Base-by-base conservation (phyloP, 139 green algal species). In the Trebouxia sp. region DNA sequence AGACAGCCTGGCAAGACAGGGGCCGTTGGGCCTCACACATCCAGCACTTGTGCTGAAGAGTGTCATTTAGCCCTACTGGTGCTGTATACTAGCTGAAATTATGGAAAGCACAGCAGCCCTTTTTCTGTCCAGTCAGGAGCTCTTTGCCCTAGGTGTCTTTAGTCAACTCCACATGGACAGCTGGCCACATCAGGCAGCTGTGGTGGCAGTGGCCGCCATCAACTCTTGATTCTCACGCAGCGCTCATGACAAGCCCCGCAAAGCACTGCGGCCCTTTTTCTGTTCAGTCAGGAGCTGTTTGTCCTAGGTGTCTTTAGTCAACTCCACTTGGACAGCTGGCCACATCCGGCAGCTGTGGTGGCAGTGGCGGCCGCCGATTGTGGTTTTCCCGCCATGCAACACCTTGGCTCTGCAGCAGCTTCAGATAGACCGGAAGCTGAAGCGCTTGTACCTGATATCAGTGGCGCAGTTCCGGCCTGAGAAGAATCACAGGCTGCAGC, bases 121-220 rank as follows among this genome's bases (percentile, higher is more conserved):
- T n/a, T n/a, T n/a, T n/a, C n/a, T n/a, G n/a, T n/a, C n/a, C n/a
- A n/a, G n/a, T n/a, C n/a, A n/a, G n/a, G n/a, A n/a, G n/a, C n/a
- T n/a, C n/a, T n/a, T n/a, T n/a, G n/a, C n/a, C n/a, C n/a, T n/a
- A 90, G 84, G 82, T 91, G 47, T 91, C 91, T 22, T 95, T 97
- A 90, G 95, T 96, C 38, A 99, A 99, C 89, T 96, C 89, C 14
- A 90, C 77, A n/a, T 99, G 96, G 96, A 99, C 96, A 7, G 74
- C 75, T n/a, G 83, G 41, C 0, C 96, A 99, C 89, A 92, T 99
- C 15, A 15, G 41, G 51, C 50, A 82, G 66, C 79, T 98, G 30
- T 99, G 95, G 94, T 93, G 88, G 82, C 38, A 47, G 17, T 80
- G 81, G 53, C 30, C 43, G n/a, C 26, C 42, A 10, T 80, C 91